These are phyloP conservation scores for Cokeromyces recurvatus DNA, from an alignment of 371 early-diverging fungal species.

Conservation along the genomic window DNA sequence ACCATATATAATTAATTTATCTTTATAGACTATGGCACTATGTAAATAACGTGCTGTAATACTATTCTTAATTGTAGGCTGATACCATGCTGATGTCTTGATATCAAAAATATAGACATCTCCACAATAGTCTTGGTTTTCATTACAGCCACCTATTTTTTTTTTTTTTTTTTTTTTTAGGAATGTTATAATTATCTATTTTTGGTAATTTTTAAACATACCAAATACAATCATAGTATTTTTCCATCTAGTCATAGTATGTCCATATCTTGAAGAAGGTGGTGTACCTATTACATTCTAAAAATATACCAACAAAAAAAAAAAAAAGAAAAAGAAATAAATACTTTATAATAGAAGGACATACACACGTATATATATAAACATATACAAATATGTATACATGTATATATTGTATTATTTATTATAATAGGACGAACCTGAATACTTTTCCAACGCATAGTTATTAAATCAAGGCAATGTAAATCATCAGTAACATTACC, in stretches of 20 bases:
- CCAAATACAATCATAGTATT: constrained; percentile 57
- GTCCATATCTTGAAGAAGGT: constrained; percentile 59
- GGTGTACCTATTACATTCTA: constrained; percentile 46
- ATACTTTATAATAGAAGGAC: too few species aligned
- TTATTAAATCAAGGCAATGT: constrained; percentile 46
- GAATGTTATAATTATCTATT: neutral
- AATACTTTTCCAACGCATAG: constrained; percentile 34
- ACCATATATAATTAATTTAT: constrained; percentile 64
- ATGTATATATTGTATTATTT: too few species aligned
- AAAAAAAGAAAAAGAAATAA: too few species aligned
- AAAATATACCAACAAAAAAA: constrained; percentile 1
- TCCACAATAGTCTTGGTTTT: constrained; percentile 52
- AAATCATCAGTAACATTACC: constrained; percentile 57
- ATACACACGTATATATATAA: too few species aligned
- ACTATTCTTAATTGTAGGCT: constrained; percentile 53
- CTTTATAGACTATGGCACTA: constrained; percentile 56
- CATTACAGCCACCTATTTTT: constrained; percentile 53
- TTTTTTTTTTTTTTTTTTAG: too few species aligned
- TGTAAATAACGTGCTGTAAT: constrained; percentile 52
- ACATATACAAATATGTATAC: too few species aligned
- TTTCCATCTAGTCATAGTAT: constrained; percentile 56
- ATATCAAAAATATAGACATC: constrained; percentile 63
- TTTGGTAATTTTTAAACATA: constrained; percentile 16
- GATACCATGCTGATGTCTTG: constrained; percentile 53
- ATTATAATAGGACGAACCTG: constrained; percentile 16